Percentiles rank a stretch among this genome's conserved stretches.
phyloP scores from a whole-genome alignment of 75 land plant genomes.

The Chamaecyparis obtusa region DNA sequence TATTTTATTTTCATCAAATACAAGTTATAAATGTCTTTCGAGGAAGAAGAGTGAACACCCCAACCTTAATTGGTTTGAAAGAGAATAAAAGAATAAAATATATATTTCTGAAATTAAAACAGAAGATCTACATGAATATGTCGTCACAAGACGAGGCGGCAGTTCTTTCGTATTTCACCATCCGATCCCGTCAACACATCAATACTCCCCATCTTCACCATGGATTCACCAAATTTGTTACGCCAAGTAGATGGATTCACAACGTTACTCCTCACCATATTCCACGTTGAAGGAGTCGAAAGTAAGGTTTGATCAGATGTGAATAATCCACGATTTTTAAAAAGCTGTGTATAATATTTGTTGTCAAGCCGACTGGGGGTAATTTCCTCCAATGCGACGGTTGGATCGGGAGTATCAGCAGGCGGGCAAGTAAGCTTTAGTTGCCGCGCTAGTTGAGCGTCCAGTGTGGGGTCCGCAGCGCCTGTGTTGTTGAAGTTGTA shows the following conservation, averaged over 20 bases:
- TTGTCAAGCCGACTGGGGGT: constrained; percentile 27
- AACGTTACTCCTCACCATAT: neutral
- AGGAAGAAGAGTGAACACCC: too few species aligned
- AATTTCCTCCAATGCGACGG: constrained; percentile 14
- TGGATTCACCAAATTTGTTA: constrained; percentile 11
- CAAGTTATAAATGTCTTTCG: too few species aligned
- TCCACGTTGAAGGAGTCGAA: neutral
- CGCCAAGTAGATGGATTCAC: neutral
- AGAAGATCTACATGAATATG: neutral
- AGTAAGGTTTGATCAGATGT: constrained; percentile 23
- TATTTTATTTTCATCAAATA: too few species aligned
- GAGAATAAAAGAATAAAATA: too few species aligned
- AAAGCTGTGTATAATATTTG: constrained; percentile 20
- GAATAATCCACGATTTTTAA: constrained; percentile 12
- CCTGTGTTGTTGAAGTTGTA: constrained; percentile 14
- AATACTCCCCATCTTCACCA: constrained; percentile 24
- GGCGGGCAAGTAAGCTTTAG: neutral
- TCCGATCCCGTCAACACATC: constrained; percentile 13
- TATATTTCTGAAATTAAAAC: too few species aligned
- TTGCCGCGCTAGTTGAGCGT: neutral
- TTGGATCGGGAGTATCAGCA: neutral
- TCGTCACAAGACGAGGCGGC: constrained; percentile 13
- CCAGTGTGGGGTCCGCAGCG: neutral
- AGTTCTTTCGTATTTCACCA: constrained; percentile 17
- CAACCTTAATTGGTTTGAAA: too few species aligned